Conservation (phyloP, 192 early-diverging fungal species). For the Pecoramyces ruminantium region DNA sequence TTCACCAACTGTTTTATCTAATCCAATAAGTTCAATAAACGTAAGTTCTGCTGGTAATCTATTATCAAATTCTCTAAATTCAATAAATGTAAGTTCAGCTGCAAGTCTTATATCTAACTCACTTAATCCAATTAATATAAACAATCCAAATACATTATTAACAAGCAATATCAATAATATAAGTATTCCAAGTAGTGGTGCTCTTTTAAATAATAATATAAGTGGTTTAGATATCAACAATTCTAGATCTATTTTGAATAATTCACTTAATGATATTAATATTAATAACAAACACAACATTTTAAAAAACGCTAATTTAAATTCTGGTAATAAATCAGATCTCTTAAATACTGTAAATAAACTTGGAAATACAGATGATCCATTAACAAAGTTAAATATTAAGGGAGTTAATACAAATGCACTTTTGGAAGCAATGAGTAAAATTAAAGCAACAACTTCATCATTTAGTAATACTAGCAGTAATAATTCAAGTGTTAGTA, state of each 20-base stretch:
- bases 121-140: background rate
- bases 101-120: background rate
- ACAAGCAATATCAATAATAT: too few relatives aligned
- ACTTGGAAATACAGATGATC: background rate
- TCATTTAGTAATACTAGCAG: background rate
- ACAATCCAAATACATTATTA: too few relatives aligned
- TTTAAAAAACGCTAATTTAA: background rate
- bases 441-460: background rate
- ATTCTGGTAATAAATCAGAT: background rate
- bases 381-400: background rate
- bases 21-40: background rate
- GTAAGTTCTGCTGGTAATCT: background rate
- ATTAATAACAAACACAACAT: background rate
- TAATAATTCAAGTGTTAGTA: background rate
- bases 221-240: background rate
- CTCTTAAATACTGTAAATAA: background rate
- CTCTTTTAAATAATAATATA: too few relatives aligned
- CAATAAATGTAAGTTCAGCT: background rate
- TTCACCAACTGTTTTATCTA: background rate
- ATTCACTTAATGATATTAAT: background rate
- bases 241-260: background rate
- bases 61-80: background rate
- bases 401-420: background rate
- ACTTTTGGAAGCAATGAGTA: background rate
- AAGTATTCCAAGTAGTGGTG: too few relatives aligned